Conservation (phyloP, 257 asterid genomes). For the Solanum rostratum region DNA sequence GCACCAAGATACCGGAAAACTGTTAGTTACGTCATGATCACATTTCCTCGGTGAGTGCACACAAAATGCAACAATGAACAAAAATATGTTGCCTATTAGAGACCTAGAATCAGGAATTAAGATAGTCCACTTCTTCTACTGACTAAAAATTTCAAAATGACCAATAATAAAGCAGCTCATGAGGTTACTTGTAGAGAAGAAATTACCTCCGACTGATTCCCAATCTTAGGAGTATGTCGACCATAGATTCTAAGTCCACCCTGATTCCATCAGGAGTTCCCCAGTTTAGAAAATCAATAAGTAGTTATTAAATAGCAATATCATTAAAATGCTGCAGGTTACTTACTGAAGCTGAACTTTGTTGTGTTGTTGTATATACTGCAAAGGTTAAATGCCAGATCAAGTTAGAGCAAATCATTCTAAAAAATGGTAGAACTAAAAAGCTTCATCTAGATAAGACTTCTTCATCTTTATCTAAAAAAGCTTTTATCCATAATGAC, state of each 20-base stretch:
- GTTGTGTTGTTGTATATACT: conserved; percentile 54
- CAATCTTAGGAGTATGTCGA: conserved; percentile 25
- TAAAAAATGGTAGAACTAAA: neutral
- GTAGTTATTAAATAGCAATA: neutral
- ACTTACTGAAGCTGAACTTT: conserved; percentile 55
- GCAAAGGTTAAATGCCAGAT: conserved; percentile 13
- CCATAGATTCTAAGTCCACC: conserved; percentile 23
- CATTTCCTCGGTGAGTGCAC: neutral
- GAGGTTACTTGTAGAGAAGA: neutral
- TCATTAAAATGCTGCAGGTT: conserved; percentile 2
- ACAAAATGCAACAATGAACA: neutral
- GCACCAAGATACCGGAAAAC: conserved; percentile 3
- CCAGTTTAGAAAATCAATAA: conserved; percentile 1
- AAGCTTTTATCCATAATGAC: neutral
- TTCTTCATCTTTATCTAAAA: neutral
- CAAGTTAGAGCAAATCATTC: conserved; percentile 15
- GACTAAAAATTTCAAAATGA: neutral
- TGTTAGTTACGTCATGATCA: neutral
- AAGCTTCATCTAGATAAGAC: neutral
- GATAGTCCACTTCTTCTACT: neutral
- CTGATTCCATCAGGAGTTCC: conserved; percentile 25
- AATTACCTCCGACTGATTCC: conserved; percentile 40
- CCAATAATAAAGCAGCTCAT: neutral
- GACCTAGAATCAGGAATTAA: neutral
- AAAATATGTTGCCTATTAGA: neutral